Base-by-base conservation (phyloP, 768 basidiomycete species). In the Tephrocybe sp. region DNA sequence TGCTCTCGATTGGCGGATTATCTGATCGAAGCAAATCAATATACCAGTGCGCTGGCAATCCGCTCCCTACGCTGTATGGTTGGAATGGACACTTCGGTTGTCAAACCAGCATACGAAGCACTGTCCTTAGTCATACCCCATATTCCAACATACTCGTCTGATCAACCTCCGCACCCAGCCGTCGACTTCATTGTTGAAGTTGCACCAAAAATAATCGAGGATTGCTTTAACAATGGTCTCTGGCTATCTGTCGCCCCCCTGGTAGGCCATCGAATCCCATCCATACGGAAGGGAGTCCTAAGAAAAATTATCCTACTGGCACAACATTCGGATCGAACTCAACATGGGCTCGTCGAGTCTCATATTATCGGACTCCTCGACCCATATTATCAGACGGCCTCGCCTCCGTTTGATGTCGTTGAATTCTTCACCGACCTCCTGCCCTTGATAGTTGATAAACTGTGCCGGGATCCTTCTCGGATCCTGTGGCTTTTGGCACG, bases 181-280 rank as follows among this genome's bases (percentile, higher is more conserved):
- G 52, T 54, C 22, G 43, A 39, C 22, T 59, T 54, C 38, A 24
- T 59, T 16, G 34, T 50, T 30, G 56, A 59, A 42, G 24, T 57
- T 34, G 31, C 55, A 11, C 58, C 58, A 21, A 59, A 54, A 22
- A 55, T 59, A 44, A 45, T 59, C 41, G 41, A 36, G 16, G 53
- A 59, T 46, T 59, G 58, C 46, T 59, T 54, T 22, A 53, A 54
- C 27, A 59, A 59, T 30, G 44, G 45, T 21, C 43, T 54, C 13
- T 59, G 56, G 56, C 18, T 36, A 9, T 19, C 47, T 18, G 31
- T 59, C 25, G 24, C 48, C 30, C 56, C 58, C 13, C 58, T 59
- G 24, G 58, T 52, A 18, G 51, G n/a, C 13, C 55, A 59, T 41
- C 50, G 42, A 25, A 54, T 54, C 19, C 32, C 25, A 22, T 39